Evolutionary conservation across 1,284 basidiomycete species (phyloP).

Genomic region (Trichosporon asahii): DNA sequence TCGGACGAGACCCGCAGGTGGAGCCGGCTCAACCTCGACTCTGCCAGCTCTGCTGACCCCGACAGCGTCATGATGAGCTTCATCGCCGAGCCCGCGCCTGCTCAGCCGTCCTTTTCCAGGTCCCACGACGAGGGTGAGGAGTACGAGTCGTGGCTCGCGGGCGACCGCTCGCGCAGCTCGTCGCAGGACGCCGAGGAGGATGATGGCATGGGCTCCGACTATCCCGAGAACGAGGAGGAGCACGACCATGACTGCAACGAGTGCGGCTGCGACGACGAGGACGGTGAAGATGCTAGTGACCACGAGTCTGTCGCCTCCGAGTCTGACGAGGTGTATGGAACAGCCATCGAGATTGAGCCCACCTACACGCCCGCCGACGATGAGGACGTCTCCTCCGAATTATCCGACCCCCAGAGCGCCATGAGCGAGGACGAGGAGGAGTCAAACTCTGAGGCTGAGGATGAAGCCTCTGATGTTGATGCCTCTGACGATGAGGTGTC

Average conservation of each 20-base stretch:
- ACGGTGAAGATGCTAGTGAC: not conserved
- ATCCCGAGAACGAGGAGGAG: not conserved
- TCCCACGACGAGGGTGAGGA: not conserved
- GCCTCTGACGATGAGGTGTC: not conserved
- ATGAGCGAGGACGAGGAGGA: conserved; percentile 12
- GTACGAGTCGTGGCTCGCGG: not conserved
- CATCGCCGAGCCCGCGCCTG: not conserved
- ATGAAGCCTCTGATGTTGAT: conserved; percentile 8
- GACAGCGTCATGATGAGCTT: conserved; percentile 2
- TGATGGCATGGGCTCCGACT: not conserved
- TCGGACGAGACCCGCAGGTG: not conserved
- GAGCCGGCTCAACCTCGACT: not conserved
- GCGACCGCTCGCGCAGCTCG: not conserved
- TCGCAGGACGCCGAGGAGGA: not conserved
- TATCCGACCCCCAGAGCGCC: not conserved
- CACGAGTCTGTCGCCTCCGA: not conserved
- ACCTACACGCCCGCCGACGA: not conserved
- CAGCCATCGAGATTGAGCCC: not conserved
- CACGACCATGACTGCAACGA: not conserved
- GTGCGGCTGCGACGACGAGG: not conserved
- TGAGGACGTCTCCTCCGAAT: not conserved
- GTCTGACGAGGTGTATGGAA: not conserved
- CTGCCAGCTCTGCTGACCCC: not conserved
- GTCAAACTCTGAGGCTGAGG: conserved; percentile 23
- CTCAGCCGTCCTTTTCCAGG: not conserved